Conservation (phyloP, 768 basidiomycete species). For the Pleurotus citrinopileatus region DNA sequence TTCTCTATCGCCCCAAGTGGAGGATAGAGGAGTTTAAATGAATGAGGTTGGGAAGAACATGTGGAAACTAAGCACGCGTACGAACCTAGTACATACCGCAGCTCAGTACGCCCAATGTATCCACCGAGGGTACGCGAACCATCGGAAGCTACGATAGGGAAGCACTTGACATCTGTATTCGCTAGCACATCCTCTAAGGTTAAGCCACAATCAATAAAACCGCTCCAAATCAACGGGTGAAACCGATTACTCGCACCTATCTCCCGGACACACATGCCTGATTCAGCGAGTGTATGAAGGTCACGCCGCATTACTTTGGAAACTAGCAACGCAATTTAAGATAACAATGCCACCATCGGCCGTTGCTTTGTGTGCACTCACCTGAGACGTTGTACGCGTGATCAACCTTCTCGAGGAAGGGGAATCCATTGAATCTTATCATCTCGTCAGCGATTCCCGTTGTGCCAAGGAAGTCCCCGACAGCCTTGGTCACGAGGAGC, state of each 20-base stretch:
- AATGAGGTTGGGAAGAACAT: background rate
- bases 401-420: slow-evolving; percentile 95
- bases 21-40: background rate
- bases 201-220: slow-evolving; percentile 10
- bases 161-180: slow-evolving; percentile 81
- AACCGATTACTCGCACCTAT: slow-evolving; percentile 55
- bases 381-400: slow-evolving; percentile 89
- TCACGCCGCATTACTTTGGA: slow-evolving; percentile 89
- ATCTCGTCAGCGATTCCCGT: slow-evolving; percentile 96
- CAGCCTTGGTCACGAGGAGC: slow-evolving; percentile 92
- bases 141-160: slow-evolving; percentile 78
- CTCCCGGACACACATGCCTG: slow-evolving; percentile 73
- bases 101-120: slow-evolving; percentile 84
- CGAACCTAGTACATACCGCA: slow-evolving; percentile 83
- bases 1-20: slow-evolving; percentile 10
- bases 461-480: slow-evolving; percentile 90
- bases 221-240: background rate
- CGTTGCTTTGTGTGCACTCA: no score
- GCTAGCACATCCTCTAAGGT: slow-evolving; percentile 65
- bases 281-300: slow-evolving; percentile 66
- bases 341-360: background rate
- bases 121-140: slow-evolving; percentile 66
- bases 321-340: slow-evolving; percentile 50
- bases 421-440: slow-evolving; percentile 96
- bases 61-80: background rate